Evolutionary conservation across 805 yeast genomes (phyloP), one percentile per base, ranked within the genome.

Genomic region (Spathaspora boniae): DNA sequence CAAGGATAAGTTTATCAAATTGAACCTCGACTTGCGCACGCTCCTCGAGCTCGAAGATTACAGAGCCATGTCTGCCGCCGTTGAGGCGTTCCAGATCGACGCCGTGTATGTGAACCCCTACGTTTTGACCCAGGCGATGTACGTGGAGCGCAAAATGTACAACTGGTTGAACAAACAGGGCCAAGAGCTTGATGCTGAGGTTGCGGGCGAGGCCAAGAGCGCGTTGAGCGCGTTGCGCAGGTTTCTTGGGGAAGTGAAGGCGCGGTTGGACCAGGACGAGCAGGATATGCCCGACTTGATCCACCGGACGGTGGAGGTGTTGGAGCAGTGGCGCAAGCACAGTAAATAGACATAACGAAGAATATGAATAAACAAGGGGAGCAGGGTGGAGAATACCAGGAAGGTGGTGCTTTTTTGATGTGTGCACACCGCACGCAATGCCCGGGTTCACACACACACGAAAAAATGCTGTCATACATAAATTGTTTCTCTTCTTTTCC

Each of bases 231-330:
- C 43, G 29, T 36, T 62, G 19, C 47, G 50, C 23, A 62, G 60
- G 1, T 52, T 65, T 27, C 57, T 65, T 15, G 69, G 68, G 6
- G 68, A 65, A 46, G 50, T 62, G 6, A 45, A 50, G 4, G 39
- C 51, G 11, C 51, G 68, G n/a, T 37, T 66, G 22, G 45, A 51
- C 11, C 51, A 54, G 25, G 70, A 65, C 36, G 51, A 52, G n/a
- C 26, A 26, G 6, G 68, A 63, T 28, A 40, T 63, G 12, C 34
- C 43, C 5, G 34, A 24, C 9, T 43, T 50, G 29, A 40, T 52
- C 8, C 33, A 37, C 4, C 48, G 50, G 14, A 41, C 56, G 44
- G 51, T 60, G 27, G 40, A 32, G 14, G 45, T 56, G 38, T 45
- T 62, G 25, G 52, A 47, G 36, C 37, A 30, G 11, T 62, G 69